Base-by-base conservation (phyloP, 2,329 filamentous ascomycete genomes). In the Sporothrix pseudoabietina region DNA sequence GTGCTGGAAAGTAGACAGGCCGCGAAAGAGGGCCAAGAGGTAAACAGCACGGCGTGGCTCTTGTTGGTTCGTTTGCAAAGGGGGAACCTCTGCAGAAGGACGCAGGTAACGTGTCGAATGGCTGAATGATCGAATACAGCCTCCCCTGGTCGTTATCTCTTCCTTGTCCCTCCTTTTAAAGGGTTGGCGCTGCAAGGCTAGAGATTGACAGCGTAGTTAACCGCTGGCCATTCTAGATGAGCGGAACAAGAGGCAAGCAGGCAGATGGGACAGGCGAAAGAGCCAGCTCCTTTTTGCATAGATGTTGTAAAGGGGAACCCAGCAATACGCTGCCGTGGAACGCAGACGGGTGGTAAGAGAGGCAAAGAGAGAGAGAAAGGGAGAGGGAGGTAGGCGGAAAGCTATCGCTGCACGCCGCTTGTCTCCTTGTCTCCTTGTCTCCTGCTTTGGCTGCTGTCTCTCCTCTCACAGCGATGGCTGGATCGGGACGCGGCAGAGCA, bases 251-350 rank as follows among this genome's bases (percentile, higher is more conserved):
- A 49, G 9, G n/a, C 35, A 54, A 54, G 12, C 22, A 22, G 41
- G 57, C 12, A 68, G 35, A 35, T 39, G n/a, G 26, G 47, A 63
- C 66, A 47, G 61, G 61, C 61, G n/a, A 47, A 39, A 30, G 61
- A 30, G 61, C n/a, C 61, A 66, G 61, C 22, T 66, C 39, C 9
- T 66, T 66, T 44, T 12, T 39, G 22, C 61, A 30, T 44, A 47
- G 61, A 66, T n/a, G 22, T 14, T 26, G 44, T 35, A 49, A 16
- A 16, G 39, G 57, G 55, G 22, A 70, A 19, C 30, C 47, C 35
- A 70, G 57, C 26, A 70, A 35, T 47, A 39, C 32, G 72, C 68
- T 57, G 72, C 49, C 68, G 68, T 73, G 72, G 57, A 71, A 73
- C 59, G n/a, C 52, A 52, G 44, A 54, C 47, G 59, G 69, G 54